Evolutionary conservation across 2,329 filamentous ascomycete genomes (phyloP).

Genomic region (Epichloe sibirici): DNA sequence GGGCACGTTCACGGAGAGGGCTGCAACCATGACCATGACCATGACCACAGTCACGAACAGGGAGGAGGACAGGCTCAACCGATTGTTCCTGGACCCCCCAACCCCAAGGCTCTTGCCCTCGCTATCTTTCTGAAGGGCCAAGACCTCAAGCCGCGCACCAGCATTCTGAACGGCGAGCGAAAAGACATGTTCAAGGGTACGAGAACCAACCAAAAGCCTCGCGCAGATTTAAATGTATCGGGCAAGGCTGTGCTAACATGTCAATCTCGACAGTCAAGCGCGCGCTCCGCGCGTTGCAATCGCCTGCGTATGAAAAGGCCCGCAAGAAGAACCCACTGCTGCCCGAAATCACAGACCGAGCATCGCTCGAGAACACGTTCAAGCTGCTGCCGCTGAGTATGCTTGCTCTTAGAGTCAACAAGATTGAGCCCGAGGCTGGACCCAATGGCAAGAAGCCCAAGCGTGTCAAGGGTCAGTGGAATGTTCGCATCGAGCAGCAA

Average conservation of each 20-base stretch:
- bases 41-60: constrained; percentile 13
- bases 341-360: constrained; percentile 76
- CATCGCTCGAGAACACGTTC: constrained; percentile 84
- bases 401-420: constrained; percentile 78
- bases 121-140: constrained; percentile 78
- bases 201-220: constrained; percentile 3
- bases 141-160: constrained; percentile 78
- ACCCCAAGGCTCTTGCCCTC: constrained; percentile 77
- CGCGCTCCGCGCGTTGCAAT: constrained; percentile 79
- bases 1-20: constrained; percentile 11
- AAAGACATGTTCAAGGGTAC: constrained; percentile 96
- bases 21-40: constrained; percentile 17
- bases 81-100: constrained; percentile 72
- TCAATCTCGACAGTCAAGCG: constrained; percentile 71
- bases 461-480: constrained; percentile 92
- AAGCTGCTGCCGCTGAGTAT: constrained; percentile 91
- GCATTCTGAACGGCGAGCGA: constrained; percentile 87
- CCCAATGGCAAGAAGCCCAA: constrained; percentile 58
- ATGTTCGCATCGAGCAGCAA: constrained; percentile 87
- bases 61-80: constrained; percentile 48
- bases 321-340: constrained; percentile 80
- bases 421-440: constrained; percentile 58
- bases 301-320: constrained; percentile 81
- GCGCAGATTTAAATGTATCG: not conserved
- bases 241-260: not conserved